Evolutionary conservation across 148 eudicot genomes (phyloP).

Genomic region (Cornus controversa): DNA sequence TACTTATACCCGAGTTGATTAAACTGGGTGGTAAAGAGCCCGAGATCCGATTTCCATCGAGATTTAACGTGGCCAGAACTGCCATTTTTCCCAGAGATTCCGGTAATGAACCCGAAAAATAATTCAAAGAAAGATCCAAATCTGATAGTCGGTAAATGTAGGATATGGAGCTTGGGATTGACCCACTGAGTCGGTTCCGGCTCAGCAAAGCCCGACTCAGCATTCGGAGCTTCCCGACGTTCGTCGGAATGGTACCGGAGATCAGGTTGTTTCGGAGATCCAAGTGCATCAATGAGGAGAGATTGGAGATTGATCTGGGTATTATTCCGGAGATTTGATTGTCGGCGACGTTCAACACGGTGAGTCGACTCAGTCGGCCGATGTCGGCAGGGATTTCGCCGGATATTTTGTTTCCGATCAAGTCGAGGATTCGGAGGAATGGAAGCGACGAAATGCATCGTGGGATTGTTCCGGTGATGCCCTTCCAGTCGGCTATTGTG

Average conservation of each 20-base stretch:
- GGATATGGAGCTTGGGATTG: conserved; percentile 55
- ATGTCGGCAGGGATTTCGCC: conserved; percentile 63
- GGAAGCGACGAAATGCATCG: conserved; percentile 48
- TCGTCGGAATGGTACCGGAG: conserved; percentile 49
- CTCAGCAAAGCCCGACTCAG: conserved; percentile 75
- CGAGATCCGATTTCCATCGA: conserved; percentile 62
- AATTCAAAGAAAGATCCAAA: conserved; percentile 73
- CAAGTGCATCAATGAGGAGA: conserved; percentile 62
- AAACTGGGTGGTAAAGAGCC: conserved; percentile 58
- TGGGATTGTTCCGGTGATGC: conserved; percentile 71
- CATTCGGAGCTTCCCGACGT: conserved; percentile 64
- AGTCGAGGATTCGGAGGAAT: conserved; percentile 61
- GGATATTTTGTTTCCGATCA: conserved; percentile 59
- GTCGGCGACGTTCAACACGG: conserved; percentile 76
- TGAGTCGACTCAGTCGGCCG: conserved; percentile 60
- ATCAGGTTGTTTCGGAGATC: conserved; percentile 65
- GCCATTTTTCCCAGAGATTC: conserved; percentile 60
- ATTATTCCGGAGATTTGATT: conserved; percentile 52
- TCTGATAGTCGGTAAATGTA: conserved; percentile 67
- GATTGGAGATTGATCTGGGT: conserved; percentile 54
- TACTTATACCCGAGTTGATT: conserved; percentile 54
- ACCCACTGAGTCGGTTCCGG: conserved; percentile 52
- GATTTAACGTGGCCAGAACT: conserved; percentile 65
- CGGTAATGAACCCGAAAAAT: conserved; percentile 57
- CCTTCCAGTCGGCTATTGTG: conserved; percentile 88